Percentiles rank a stretch among this genome's conserved stretches.
These are phyloP conservation scores for Bisporella sp. DNA, from an alignment of 2,329 filamentous ascomycete species.

Conservation along the genomic window DNA sequence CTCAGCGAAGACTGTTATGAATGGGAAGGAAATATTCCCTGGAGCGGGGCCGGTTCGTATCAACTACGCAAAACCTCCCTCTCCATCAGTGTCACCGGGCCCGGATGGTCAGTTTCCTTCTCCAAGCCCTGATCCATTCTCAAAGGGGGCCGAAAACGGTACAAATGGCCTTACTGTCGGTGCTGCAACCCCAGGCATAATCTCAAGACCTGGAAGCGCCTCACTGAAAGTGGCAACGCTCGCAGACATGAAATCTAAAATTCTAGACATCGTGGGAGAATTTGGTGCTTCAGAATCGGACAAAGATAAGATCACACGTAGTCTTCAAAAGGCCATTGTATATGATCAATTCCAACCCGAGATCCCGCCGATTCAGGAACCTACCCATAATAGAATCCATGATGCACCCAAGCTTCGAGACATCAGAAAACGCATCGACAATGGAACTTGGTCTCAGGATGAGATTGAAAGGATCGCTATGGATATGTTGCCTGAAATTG, in stretches of 20 bases:
- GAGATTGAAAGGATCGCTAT: constrained; percentile 91
- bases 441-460: constrained; percentile 74
- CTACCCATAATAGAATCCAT: constrained; percentile 80
- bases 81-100: constrained; percentile 80
- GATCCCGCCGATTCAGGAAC: constrained; percentile 83
- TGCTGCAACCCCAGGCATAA: constrained; percentile 31
- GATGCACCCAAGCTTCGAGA: constrained; percentile 93
- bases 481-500: constrained; percentile 94
- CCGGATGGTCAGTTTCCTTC: constrained; percentile 74
- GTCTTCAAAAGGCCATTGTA: constrained; percentile 69
- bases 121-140: constrained; percentile 81
- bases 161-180: constrained; percentile 29
- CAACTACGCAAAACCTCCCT: constrained; percentile 94
- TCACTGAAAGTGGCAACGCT: constrained; percentile 66
- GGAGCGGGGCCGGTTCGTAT: constrained; percentile 92
- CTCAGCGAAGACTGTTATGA: constrained; percentile 78
- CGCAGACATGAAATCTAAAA: constrained; percentile 72
- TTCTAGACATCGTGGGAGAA: constrained; percentile 77
- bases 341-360: constrained; percentile 70
- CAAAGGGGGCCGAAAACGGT: constrained; percentile 45
- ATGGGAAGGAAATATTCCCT: constrained; percentile 97
- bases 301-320: constrained; percentile 60
- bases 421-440: constrained; percentile 96
- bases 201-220: constrained; percentile 35
- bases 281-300: constrained; percentile 84